These are phyloP conservation scores for Neodidymelliopsis sp. DNA, from an alignment of 2,329 filamentous ascomycete genomes.

Conservation along the genomic window DNA sequence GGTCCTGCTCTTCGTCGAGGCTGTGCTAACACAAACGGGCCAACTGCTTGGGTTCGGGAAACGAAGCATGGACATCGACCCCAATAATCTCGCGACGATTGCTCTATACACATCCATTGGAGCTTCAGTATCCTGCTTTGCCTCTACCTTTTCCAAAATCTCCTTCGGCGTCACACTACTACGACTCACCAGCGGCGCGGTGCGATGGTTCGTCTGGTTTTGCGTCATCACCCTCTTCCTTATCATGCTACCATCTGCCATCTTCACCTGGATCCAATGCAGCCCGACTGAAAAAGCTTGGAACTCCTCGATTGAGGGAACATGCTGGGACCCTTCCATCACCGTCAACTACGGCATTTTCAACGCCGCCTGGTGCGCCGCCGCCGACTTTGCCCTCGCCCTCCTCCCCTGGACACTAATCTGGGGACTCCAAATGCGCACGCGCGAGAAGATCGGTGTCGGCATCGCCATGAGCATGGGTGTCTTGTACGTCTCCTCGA, in stretches of 20 bases:
- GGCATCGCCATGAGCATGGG: conserved; percentile 44
- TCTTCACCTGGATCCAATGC: conserved; percentile 32
- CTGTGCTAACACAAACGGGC: conserved; percentile 30
- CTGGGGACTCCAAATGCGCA: conserved; percentile 29
- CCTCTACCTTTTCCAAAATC: conserved; percentile 36
- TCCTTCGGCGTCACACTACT: conserved; percentile 40
- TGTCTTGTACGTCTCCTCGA: conserved; percentile 26
- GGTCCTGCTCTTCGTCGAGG: conserved; percentile 31
- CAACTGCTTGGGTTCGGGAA: conserved; percentile 35
- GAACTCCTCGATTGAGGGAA: conserved; percentile 24
- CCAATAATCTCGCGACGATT: conserved; percentile 25
- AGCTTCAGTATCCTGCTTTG: conserved; percentile 36
- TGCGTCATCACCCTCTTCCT: conserved; percentile 34
- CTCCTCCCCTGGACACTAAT: conserved; percentile 40
- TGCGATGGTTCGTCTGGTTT: conserved; percentile 34
- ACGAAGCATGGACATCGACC: conserved; percentile 25
- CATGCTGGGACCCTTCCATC: conserved; percentile 28
- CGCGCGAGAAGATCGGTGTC: conserved; percentile 37
- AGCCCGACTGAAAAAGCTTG: conserved; percentile 27
- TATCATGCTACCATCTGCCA: conserved; percentile 34
- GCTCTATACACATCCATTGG: conserved; percentile 24
- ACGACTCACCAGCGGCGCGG: conserved; percentile 25
- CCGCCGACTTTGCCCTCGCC: conserved; percentile 35
- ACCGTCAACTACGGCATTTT: conserved; percentile 36
- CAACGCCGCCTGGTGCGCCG: conserved; percentile 37